Base-by-base conservation (phyloP, 208 protist genomes). In the Trypanosoma conorhini region DNA sequence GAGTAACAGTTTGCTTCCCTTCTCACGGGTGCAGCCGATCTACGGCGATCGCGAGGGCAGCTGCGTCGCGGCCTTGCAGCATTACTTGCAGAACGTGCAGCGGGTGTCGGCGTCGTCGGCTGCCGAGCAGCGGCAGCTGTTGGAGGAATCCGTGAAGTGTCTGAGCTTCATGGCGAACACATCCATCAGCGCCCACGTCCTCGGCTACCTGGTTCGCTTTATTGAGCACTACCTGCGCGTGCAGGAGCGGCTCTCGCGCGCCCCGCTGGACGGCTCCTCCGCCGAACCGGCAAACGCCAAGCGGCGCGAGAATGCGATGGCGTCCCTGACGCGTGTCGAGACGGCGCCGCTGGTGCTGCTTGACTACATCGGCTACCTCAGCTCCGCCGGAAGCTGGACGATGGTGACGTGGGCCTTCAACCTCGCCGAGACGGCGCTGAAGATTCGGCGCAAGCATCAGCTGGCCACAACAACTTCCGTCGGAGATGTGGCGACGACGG, bases 321-420 rank as follows among this genome's bases (percentile, higher is more conserved):
- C 67, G 21, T 65, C 78, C 1, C n/a, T 79, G 12, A 65, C 66
- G 5, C 44, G 67, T 21, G 55, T 85, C 10, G 82, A 87, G 51
- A 68, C 62, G 7, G 78, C 86, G 1, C 79, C 86, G 52, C 62
- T 89, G 13, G 65, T 94, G 15, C 56, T 92, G 50, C 68, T 95
- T 7, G 85, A 91, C 63, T 89, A 91, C 48, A 78, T 91, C 21
- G 81, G 83, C 28, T 62, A 90, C 73, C 78, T 95, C 33, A 85
- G 58, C 55, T 72, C 50, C 42, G 74, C 73, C 15, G 84, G 83
- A 17, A 87, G 69, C 40, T 95, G 89, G 89, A 51, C 68, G 13
- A 92, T 88, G 80, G 77, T 92, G 55, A 80, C 52, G 35, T 84
- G 78, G 72, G 67, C 85, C 26, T 84, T 91, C 63, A 86, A 81